Conservation (phyloP, 2,329 filamentous ascomycete genomes). For the Aspergillus ustus region DNA sequence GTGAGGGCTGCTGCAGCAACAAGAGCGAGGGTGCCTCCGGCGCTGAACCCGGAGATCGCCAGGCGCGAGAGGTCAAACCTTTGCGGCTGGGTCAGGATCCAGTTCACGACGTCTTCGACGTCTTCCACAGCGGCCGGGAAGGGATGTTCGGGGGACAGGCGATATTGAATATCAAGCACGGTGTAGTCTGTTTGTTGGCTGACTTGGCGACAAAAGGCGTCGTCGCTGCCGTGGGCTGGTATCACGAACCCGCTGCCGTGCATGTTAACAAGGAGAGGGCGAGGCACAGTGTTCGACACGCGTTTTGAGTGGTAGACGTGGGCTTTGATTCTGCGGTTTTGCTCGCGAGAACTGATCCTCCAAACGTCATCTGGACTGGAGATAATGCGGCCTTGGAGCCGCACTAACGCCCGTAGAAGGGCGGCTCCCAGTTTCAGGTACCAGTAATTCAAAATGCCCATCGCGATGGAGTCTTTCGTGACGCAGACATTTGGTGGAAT, state of each 20-base stretch:
- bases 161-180: constrained; percentile 44
- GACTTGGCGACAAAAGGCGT: constrained; percentile 32
- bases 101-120: constrained; percentile 39
- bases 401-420: no score
- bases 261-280: constrained; percentile 34
- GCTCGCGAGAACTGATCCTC: no score
- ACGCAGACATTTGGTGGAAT: no score
- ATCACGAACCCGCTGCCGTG: constrained; percentile 38
- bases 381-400: no score
- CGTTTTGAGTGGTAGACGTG: constrained; percentile 29
- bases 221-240: constrained; percentile 32
- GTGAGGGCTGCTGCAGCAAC: constrained; percentile 16
- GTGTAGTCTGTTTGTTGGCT: constrained; percentile 27
- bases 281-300: constrained; percentile 3
- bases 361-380: no score
- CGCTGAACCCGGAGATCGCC: constrained; percentile 46
- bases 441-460: no score
- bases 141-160: constrained; percentile 43
- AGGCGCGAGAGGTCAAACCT: constrained; percentile 36
- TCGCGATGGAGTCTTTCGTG: no score
- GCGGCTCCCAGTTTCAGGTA: no score
- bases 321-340: constrained; percentile 28
- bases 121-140: constrained; percentile 46
- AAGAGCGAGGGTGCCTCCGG: constrained; percentile 41
- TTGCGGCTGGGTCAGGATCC: constrained; percentile 35